A percentile compares a stretch with the other conserved stretches of the same genome.
Evolutionary conservation across 2,329 filamentous ascomycete genomes (phyloP).

Genomic region (Trichophyton equinum): DNA sequence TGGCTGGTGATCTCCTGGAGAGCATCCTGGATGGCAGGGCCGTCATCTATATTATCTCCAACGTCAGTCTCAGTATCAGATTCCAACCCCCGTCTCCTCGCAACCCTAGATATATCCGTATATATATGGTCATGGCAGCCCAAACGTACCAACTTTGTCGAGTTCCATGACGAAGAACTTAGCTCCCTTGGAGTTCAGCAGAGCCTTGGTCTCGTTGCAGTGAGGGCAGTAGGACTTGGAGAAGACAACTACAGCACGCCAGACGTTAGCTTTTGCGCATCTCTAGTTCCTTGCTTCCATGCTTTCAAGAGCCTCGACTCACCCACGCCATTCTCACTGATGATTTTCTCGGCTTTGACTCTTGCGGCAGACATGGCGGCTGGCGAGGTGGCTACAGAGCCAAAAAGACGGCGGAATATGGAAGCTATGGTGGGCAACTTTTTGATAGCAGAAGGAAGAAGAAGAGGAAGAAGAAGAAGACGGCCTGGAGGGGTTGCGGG

Average conservation of each 20-base stretch:
- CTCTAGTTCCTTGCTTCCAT: neutral
- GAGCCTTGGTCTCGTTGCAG: slow-evolving; percentile 66
- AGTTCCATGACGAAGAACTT: slow-evolving; percentile 70
- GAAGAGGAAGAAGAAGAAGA: neutral
- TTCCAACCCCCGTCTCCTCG: neutral
- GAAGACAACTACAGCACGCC: slow-evolving; percentile 62
- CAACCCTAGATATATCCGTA: neutral
- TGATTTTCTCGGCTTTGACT: slow-evolving; percentile 71
- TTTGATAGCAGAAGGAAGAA: neutral
- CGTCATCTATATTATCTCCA: slow-evolving; percentile 51
- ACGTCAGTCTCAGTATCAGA: neutral
- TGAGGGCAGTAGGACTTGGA: slow-evolving; percentile 95
- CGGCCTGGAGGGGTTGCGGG: neutral
- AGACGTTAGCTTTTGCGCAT: neutral
- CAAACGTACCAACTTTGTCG: slow-evolving; percentile 61
- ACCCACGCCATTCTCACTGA: slow-evolving; percentile 80
- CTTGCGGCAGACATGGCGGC: slow-evolving; percentile 71
- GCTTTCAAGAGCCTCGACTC: slow-evolving; percentile 27
- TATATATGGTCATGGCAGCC: neutral
- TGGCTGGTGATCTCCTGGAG: slow-evolving; percentile 70
- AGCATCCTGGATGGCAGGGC: slow-evolving; percentile 67
- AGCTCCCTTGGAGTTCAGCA: slow-evolving; percentile 56
- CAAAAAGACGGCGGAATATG: slow-evolving; percentile 54
- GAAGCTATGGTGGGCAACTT: slow-evolving; percentile 40
- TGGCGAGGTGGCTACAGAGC: slow-evolving; percentile 43